These are phyloP conservation scores for Novymonas esmeraldas DNA, from an alignment of 208 protist species.

Conservation along the genomic window DNA sequence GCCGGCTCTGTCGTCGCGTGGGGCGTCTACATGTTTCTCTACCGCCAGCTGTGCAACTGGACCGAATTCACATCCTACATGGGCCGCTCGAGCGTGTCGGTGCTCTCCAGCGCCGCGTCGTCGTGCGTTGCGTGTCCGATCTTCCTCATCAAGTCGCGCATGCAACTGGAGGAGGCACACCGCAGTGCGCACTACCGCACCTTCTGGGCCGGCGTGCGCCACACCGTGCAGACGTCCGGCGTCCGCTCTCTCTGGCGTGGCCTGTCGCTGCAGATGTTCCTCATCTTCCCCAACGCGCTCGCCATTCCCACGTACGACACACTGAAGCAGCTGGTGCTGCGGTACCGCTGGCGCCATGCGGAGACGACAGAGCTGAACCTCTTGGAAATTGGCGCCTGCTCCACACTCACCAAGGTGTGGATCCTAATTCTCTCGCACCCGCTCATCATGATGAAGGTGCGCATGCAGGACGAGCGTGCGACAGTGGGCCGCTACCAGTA, in stretches of 20 bases:
- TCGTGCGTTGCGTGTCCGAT: slow-evolving; percentile 55
- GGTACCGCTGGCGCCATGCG: slow-evolving; percentile 31
- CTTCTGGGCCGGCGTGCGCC: slow-evolving; percentile 54
- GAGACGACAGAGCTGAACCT: slow-evolving; percentile 50
- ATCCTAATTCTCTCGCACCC: slow-evolving; percentile 79
- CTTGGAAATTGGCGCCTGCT: slow-evolving; percentile 75
- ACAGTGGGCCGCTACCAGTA: slow-evolving; percentile 63
- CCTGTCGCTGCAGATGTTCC: slow-evolving; percentile 64
- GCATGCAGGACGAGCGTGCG: slow-evolving; percentile 84
- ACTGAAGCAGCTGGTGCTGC: slow-evolving; percentile 62
- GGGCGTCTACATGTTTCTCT: slow-evolving; percentile 77
- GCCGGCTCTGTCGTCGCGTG: slow-evolving; percentile 49
- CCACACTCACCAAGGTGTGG: slow-evolving; percentile 63
- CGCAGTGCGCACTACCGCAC: slow-evolving; percentile 51
- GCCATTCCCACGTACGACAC: slow-evolving; percentile 83
- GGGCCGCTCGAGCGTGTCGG: slow-evolving; percentile 42
- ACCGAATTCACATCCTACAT: slow-evolving; percentile 53
- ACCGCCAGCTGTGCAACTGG: slow-evolving; percentile 60
- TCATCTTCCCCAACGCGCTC: slow-evolving; percentile 81
- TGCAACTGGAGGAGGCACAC: slow-evolving; percentile 79
- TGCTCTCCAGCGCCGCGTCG: slow-evolving; percentile 49
- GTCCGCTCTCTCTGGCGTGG: slow-evolving; percentile 86
- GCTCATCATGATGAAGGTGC: slow-evolving; percentile 69
- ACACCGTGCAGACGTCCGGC: slow-evolving; percentile 60
- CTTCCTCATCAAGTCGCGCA: slow-evolving; percentile 80